Evolutionary conservation across 208 protist genomes (phyloP).

Genomic region (Acanthamoeba sp.): DNA sequence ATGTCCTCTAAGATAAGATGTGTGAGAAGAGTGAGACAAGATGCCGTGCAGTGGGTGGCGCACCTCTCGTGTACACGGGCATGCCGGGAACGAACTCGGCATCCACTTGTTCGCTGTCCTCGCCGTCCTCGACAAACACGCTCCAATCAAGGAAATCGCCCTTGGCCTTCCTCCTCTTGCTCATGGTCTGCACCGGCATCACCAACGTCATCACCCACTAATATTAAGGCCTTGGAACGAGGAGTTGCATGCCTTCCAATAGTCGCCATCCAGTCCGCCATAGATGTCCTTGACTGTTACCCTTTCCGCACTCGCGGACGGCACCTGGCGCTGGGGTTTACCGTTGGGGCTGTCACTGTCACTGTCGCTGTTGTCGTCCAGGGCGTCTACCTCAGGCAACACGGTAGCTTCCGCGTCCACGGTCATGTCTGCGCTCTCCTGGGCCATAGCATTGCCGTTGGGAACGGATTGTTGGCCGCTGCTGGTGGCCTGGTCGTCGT

Average conservation of each 20-base stretch:
- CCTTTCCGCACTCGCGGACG: neutral
- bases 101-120: neutral
- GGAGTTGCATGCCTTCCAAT: neutral
- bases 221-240: too few species aligned
- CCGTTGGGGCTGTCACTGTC: neutral
- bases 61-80: neutral
- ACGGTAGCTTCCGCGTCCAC: neutral
- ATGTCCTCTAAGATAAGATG: slow-evolving; percentile 11
- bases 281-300: neutral
- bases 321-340: neutral
- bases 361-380: neutral
- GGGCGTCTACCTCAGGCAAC: neutral
- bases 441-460: neutral
- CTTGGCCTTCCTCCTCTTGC: neutral
- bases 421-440: neutral
- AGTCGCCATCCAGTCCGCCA: neutral
- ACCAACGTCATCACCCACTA: neutral
- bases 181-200: neutral
- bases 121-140: neutral
- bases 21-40: too few species aligned
- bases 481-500: too few species aligned
- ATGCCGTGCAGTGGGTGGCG: too few species aligned
- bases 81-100: neutral
- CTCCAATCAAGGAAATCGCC: neutral
- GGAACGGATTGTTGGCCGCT: too few species aligned